Base-by-base conservation (phyloP, 2,329 filamentous ascomycete genomes). In the Thielaviopsis populi region DNA sequence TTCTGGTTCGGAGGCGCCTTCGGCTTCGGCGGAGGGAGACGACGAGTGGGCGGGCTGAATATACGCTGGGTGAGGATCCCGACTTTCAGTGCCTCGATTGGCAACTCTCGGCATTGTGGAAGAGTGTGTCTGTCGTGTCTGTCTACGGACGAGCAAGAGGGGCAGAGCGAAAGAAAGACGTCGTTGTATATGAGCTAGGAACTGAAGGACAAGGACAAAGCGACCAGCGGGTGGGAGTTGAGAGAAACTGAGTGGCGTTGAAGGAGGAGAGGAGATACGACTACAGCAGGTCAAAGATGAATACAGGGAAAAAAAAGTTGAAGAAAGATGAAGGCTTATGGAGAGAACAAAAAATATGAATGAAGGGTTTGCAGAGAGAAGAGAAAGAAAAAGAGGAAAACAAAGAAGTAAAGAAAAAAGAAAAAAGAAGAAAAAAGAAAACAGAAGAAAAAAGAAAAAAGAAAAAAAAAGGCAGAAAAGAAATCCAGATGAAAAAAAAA, bases 401-500 rank as follows among this genome's bases (percentile, higher is more conserved):
- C 46, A 54, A 58, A 65, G 59, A 40, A 48, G 17, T 43, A 54
- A 59, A 40, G 43, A 42, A 62, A 63, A 62, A 59, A 54, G 22
- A 6, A 19, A 37, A 59, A 42, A n/a, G 37, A 60, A 43, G 24
- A 50, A 27, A 46, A 56, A n/a, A 62, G 62, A 59, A 60, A 22
- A 59, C 56, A 63, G 37, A 56, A 54, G 43, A 53, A 37, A 53
- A 37, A 56, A 59, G 40, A 48, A 63, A 63, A 50, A 50, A 63
- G 59, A 56, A 64, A 64, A 3, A 46, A 63, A 42, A 43, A 46
- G 11, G 19, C 15, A 13, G 24, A 7, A 40, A 50, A 30, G 24
- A 61, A 48, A 50, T 19, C 50, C 22, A 48, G 53, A 59, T 33
- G 58, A 63, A 65, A 60, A 65, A 65, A 65, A 53, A 59, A 63